Base-by-base conservation (phyloP, 2,329 filamentous ascomycete species). In the Coniochaeta sp. region DNA sequence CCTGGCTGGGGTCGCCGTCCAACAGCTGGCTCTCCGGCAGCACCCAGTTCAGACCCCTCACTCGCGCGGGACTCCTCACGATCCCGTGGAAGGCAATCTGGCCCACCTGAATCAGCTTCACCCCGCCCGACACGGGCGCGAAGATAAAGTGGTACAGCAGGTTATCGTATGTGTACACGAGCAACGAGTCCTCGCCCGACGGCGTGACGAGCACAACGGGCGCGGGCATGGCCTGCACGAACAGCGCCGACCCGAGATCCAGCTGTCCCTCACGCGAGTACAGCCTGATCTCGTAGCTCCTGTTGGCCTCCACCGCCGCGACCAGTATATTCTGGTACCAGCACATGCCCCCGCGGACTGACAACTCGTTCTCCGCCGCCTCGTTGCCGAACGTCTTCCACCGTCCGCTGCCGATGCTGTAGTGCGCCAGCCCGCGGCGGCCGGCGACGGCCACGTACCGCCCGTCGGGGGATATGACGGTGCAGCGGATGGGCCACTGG, bases 81-180 rank as follows among this genome's bases (percentile, higher is more conserved):
- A 99, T 96, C 45, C 94, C 94, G 66, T 99, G 89, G 60, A 99
- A 94, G 12, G 90, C 92, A 62, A 99, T 99, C 66, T 97, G 94
- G 9, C 95, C 94, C n/a, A 97, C 91, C 64, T 95, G 91, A 6
- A 95, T 81, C 27, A 97, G 78, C 40, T 84, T 85, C 30, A 95
- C 80, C 20, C 84, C 73, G 14, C 77, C 84, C n/a, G 80, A 76
- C 20, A 82, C 77, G 0, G 83, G 79, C 0, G 88, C 84, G 57
- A 99, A 92, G 54, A 99, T 84, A 66, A 91, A 99, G 66, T 99
- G 94, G 63, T 96, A 94, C 14, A 99, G 78, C 10, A 95, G 79
- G 66, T 99, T 99, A 65, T 97, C 92, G 65, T 96, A 91, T 0
- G 94, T 99, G 67, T 99, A 99, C 10, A 96, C 92, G 28, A 99